These are phyloP conservation scores for Sordariomycetes sp. DNA, from an alignment of 2,329 filamentous ascomycete genomes.

Conservation along the genomic window DNA sequence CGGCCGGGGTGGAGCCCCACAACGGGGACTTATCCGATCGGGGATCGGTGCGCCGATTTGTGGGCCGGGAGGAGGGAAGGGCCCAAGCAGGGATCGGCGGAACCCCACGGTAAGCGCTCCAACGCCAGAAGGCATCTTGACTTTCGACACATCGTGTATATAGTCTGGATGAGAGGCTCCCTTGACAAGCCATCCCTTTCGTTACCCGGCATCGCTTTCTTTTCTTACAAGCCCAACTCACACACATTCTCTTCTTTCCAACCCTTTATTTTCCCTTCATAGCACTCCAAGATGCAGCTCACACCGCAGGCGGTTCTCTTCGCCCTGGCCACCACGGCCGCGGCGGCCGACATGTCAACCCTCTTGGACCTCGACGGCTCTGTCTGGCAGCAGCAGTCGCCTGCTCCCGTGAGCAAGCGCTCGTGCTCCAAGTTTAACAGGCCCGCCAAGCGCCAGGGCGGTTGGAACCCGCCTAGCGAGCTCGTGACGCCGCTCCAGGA, in stretches of 20 bases:
- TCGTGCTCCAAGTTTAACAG: slow-evolving; percentile 9
- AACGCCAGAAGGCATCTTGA: neutral
- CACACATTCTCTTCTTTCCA: neutral
- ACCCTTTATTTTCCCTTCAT: slow-evolving; percentile 7
- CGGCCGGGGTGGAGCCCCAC: neutral
- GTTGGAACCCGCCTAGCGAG: slow-evolving; percentile 15
- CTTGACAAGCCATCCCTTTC: neutral
- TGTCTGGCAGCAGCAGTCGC: slow-evolving; percentile 12
- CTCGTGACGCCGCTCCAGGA: slow-evolving; percentile 13
- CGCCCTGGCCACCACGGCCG: slow-evolving; percentile 12
- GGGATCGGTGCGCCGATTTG: neutral
- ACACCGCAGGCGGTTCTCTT: slow-evolving; percentile 9
- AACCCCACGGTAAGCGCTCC: neutral
- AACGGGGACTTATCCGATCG: neutral
- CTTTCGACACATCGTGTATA: neutral
- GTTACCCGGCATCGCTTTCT: too few relatives aligned
- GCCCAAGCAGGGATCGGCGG: neutral
- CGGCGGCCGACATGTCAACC: slow-evolving; percentile 10
- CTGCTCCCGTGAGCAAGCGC: slow-evolving; percentile 9
- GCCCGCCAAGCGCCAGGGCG: slow-evolving; percentile 13
- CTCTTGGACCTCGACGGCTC: slow-evolving; percentile 14
- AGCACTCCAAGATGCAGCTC: slow-evolving; percentile 12
- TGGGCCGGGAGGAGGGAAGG: neutral
- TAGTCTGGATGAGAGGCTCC: neutral
- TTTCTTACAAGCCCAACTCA: neutral